A percentile compares a stretch with the other conserved stretches of the same genome.
Conservation (phyloP, 345 rosid genomes). For the Ceriops decandra region DNA sequence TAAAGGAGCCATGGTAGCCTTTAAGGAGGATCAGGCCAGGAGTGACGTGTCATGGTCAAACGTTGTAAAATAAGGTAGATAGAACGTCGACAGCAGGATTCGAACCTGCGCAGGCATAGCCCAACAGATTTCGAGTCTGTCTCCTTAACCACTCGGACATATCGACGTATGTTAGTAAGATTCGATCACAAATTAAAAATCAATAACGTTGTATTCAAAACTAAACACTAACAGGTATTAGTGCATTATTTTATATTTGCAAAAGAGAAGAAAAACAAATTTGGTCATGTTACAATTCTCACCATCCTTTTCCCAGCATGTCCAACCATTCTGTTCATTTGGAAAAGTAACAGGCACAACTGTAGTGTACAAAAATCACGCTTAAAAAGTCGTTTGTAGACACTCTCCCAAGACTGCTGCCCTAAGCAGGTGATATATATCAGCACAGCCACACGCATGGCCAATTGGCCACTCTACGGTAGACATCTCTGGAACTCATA, state of each 20-base stretch:
- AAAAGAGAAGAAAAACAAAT: not conserved
- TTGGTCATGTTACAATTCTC: not conserved
- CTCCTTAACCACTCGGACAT: conserved; percentile 99
- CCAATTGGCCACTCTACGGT: not conserved
- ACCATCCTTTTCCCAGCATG: conserved; percentile 4
- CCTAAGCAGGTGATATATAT: too few relatives aligned
- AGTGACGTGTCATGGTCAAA: too few relatives aligned
- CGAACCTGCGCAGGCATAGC: conserved; percentile 99
- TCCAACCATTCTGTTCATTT: conserved; percentile 9
- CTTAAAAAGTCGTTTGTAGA: conserved; percentile 4
- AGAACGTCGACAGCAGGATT: conserved; percentile 97
- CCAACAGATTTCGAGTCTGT: conserved; percentile 99
- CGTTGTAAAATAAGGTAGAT: too few relatives aligned
- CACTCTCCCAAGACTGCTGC: not conserved
- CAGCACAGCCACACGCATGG: not conserved
- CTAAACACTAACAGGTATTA: too few relatives aligned
- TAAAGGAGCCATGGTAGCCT: conserved; percentile 34
- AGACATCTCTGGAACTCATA: not conserved
- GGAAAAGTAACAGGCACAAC: conserved; percentile 1
- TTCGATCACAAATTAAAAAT: rapidly evolving
- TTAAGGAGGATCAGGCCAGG: conserved; percentile 23
- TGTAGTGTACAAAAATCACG: conserved; percentile 12
- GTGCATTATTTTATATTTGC: too few relatives aligned
- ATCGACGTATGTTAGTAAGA: not conserved
- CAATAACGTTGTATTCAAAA: too few relatives aligned